A percentile compares a stretch with the other conserved stretches of the same genome.
These are phyloP conservation scores for Clarireedia sp. DNA, from an alignment of 2,329 filamentous ascomycete species.

Conservation along the genomic window DNA sequence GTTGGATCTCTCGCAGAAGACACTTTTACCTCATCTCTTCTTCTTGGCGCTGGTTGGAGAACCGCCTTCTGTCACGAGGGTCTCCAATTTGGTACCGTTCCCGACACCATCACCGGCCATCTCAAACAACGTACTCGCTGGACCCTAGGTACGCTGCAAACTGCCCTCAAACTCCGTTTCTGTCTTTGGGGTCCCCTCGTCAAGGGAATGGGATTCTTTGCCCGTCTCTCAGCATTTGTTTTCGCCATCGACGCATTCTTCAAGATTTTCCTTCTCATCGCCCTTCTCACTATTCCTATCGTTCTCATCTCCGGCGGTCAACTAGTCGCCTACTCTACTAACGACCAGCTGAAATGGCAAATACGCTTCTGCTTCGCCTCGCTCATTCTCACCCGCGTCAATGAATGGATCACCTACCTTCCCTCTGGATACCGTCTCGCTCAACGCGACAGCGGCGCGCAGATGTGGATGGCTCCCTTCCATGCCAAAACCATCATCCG, in stretches of 20 bases:
- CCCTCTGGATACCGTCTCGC: constrained; percentile 52
- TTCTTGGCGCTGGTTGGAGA: constrained; percentile 54
- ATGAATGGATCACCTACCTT: constrained; percentile 50
- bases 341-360: constrained; percentile 49
- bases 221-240: constrained; percentile 51
- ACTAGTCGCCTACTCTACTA: constrained; percentile 46
- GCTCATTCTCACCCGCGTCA: constrained; percentile 43
- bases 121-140: constrained; percentile 50
- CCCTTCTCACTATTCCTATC: constrained; percentile 50
- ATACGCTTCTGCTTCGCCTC: constrained; percentile 47
- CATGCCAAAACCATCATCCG: constrained; percentile 50
- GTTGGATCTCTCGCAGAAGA: constrained; percentile 53
- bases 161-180: constrained; percentile 51
- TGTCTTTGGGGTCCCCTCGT: constrained; percentile 48
- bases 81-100: constrained; percentile 52
- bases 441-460: constrained; percentile 46
- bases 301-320: constrained; percentile 49
- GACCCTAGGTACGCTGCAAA: constrained; percentile 38
- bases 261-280: constrained; percentile 46
- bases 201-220: constrained; percentile 44
- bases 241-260: constrained; percentile 49
- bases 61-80: constrained; percentile 52
- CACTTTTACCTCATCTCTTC: constrained; percentile 48
- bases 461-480: constrained; percentile 57
- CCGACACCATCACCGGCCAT: constrained; percentile 47